Percentiles rank a stretch among this genome's conserved stretches.
Conservation (phyloP, 2,329 filamentous ascomycete genomes). For the Thermochaetoides dissita region DNA sequence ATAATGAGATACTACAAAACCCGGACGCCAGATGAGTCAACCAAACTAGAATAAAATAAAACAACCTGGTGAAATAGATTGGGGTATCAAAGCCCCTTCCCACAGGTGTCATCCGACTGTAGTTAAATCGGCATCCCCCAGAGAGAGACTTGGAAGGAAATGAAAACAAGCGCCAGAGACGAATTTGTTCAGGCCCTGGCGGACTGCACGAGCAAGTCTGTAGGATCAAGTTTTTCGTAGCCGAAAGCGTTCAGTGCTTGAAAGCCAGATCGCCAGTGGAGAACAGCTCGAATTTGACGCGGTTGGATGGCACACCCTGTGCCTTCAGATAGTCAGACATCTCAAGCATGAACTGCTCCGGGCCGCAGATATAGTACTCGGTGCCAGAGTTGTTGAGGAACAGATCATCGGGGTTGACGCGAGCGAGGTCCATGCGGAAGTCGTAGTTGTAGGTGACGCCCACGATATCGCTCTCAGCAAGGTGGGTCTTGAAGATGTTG, state of each 20-base stretch:
- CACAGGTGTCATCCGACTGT: too few relatives aligned
- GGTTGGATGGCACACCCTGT: slow-evolving; percentile 24
- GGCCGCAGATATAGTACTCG: slow-evolving; percentile 42
- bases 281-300: slow-evolving; percentile 34
- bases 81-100: too few relatives aligned
- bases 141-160: too few relatives aligned
- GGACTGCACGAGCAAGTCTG: too few relatives aligned
- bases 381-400: slow-evolving; percentile 30
- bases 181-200: too few relatives aligned
- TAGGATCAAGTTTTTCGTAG: too few relatives aligned
- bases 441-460: slow-evolving; percentile 31
- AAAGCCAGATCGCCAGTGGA: slow-evolving; percentile 28
- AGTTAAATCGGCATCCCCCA: too few relatives aligned
- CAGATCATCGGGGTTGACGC: slow-evolving; percentile 28
- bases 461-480: slow-evolving; percentile 30
- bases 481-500: slow-evolving; percentile 36
- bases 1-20: too few relatives aligned
- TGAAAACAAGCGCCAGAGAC: too few relatives aligned
- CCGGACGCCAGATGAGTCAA: too few relatives aligned
- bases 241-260: slow-evolving; percentile 1
- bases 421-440: slow-evolving; percentile 32
- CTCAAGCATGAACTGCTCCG: slow-evolving; percentile 40
- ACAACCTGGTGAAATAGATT: too few relatives aligned
- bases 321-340: slow-evolving; percentile 29
- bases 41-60: too few relatives aligned